Evolutionary conservation across 2,329 filamentous ascomycete genomes (phyloP).

Genomic region (Phaeophleospora eucalypticola): DNA sequence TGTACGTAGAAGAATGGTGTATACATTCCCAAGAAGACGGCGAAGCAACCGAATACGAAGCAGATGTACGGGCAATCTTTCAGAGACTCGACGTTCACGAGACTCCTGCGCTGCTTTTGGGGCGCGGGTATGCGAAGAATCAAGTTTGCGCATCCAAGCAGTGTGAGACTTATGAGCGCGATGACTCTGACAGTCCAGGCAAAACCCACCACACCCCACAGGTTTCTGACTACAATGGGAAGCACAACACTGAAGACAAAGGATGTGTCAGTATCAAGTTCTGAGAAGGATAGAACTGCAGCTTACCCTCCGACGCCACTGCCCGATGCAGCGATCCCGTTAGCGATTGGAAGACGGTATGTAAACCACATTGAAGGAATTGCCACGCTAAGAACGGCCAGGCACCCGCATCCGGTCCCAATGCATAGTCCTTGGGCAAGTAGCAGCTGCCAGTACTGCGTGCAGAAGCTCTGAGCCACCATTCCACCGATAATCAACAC

Average conservation of each 20-base stretch:
- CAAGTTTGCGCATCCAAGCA: slow-evolving; percentile 1
- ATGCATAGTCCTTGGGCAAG: slow-evolving; percentile 45
- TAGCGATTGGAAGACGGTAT: slow-evolving; percentile 36
- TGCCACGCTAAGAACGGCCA: slow-evolving; percentile 40
- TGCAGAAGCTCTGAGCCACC: slow-evolving; percentile 43
- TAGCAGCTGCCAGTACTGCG: slow-evolving; percentile 43
- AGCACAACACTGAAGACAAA: slow-evolving; percentile 5
- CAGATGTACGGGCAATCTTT: slow-evolving; percentile 42
- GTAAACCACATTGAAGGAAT: slow-evolving; percentile 43
- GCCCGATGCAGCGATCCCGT: slow-evolving; percentile 40
- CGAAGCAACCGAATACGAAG: slow-evolving; percentile 44
- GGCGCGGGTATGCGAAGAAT: neutral
- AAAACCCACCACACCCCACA: slow-evolving; percentile 8
- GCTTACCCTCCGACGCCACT: slow-evolving; percentile 37
- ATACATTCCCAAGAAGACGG: slow-evolving; percentile 32
- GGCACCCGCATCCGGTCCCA: slow-evolving; percentile 38
- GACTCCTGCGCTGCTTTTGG: slow-evolving; percentile 2
- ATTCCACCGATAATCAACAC: slow-evolving; percentile 41
- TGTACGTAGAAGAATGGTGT: slow-evolving; percentile 53
- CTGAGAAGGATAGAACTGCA: neutral
- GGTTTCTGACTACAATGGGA: slow-evolving; percentile 10
- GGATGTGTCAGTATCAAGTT: neutral
- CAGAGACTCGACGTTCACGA: slow-evolving; percentile 41
- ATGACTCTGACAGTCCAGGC: slow-evolving; percentile 9
- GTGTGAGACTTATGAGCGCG: slow-evolving; percentile 10